Base-by-base conservation (phyloP, 257 asterid genomes). In the Ballota nigra region DNA sequence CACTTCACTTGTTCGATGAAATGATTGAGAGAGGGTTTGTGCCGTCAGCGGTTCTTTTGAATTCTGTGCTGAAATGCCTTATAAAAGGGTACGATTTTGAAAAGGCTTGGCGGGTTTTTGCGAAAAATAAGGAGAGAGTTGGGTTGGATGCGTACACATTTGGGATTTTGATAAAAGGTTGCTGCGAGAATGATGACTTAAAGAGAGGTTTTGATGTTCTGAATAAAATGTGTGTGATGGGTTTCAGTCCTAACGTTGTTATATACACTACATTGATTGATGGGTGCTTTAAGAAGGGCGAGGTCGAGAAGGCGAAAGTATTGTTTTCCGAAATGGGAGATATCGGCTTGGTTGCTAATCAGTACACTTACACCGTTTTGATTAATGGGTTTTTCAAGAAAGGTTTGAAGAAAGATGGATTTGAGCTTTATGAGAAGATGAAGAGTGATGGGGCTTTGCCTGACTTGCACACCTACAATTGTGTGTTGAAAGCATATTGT, bases 81-180 rank as follows among this genome's bases (percentile, higher is more conserved):
- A 40, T 91, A 18, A 78, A 80, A 68, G 64, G 66, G 29, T 34
- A 59, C 0, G 55, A 38, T 20, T 80, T 78, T 15, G 90, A 80
- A 24, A 77, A 74, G 56, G 89, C 79, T 26, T 84, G 87, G 90
- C 19, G 20, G 28, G 34, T 83, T 71, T 91, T 85, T 28, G 80
- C 69, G 77, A 81, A 69, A 40, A 82, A 84, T 63, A 80, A 71
- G 74, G 75, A 74, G 1, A 73, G 73, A 55, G 67, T 63, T 55
- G 78, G 72, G 5, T 26, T 84, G 81, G 94, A 88, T 76, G 70
- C 51, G 73, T 83, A 88, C 77, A 91, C 90, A 36, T 91, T 86
- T 63, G 94, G 97, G 77, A 85, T 91, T 58, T 66, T 88, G 87
- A 78, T 88, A 63, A 91, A 88, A 74, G 96, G 94, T 71, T 88